Percentiles rank a stretch among this genome's conserved stretches.
phyloP scores from a whole-genome alignment of 331 rosid species.

The Quercus tomentella region DNA sequence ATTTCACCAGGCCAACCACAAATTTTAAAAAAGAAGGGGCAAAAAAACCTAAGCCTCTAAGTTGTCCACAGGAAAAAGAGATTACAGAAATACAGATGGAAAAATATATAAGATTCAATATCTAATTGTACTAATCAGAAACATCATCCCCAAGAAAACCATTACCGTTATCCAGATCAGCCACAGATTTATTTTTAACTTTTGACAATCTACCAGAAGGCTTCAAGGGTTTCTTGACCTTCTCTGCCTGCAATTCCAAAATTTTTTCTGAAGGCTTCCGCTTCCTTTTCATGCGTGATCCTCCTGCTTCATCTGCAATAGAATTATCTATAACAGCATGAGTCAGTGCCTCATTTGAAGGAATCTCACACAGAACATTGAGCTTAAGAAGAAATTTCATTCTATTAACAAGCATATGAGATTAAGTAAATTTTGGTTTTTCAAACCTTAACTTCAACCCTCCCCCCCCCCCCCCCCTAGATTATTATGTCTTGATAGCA shows the following conservation, averaged over 20 bases:
- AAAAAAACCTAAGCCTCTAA: conserved; percentile 3
- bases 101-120: neutral
- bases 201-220: conserved; percentile 39
- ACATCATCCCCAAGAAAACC: conserved; percentile 40
- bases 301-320: conserved; percentile 60
- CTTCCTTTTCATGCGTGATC: conserved; percentile 55
- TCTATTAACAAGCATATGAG: neutral
- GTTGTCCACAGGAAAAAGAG: neutral
- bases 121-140: conserved; percentile 39
- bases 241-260: conserved; percentile 78
- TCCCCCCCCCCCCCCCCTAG: too few species aligned
- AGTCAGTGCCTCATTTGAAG: conserved; percentile 2
- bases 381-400: neutral
- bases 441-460: neutral
- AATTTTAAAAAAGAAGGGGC: neutral
- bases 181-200: conserved; percentile 36
- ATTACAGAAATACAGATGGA: neutral
- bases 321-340: conserved; percentile 13
- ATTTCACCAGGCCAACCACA: neutral
- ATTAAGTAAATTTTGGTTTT: neutral
- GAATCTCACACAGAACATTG: neutral
- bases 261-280: conserved; percentile 82
- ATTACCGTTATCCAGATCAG: conserved; percentile 44
- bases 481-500: neutral
- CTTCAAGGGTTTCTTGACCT: conserved; percentile 63